A percentile compares a stretch with the other conserved stretches of the same genome.
These are phyloP conservation scores for Daldinia concentrica DNA, from an alignment of 495 filamentous ascomycete genomes.

Conservation along the genomic window DNA sequence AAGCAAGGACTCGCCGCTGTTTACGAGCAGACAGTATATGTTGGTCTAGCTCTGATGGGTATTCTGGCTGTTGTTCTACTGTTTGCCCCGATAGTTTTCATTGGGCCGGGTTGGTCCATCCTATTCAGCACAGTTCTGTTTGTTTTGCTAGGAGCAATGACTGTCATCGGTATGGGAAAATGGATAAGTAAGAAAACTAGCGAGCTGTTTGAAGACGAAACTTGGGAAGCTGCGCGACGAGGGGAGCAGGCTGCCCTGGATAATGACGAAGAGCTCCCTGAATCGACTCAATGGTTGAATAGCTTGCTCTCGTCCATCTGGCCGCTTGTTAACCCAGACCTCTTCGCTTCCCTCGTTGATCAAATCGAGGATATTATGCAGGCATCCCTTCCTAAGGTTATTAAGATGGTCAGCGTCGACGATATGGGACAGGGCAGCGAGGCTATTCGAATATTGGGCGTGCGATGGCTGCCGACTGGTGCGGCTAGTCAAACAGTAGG, in stretches of 20 bases:
- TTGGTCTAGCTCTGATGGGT: constrained; percentile 52
- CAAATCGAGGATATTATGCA: constrained; percentile 79
- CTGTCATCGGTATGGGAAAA: constrained; percentile 56
- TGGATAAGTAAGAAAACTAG: constrained; percentile 64
- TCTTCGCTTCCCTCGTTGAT: constrained; percentile 70
- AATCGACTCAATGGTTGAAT: constrained; percentile 74
- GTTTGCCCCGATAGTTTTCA: constrained; percentile 75
- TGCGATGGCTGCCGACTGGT: constrained; percentile 72
- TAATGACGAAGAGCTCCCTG: constrained; percentile 57
- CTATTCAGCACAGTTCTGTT: constrained; percentile 37
- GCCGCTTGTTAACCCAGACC: constrained; percentile 75
- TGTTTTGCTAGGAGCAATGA: constrained; percentile 39
- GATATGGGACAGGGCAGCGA: constrained; percentile 77
- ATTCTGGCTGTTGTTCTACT: constrained; percentile 36
- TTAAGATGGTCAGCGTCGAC: constrained; percentile 74
- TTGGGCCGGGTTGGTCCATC: constrained; percentile 62
- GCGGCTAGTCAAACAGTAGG: constrained; percentile 67
- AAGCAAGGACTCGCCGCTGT: constrained; percentile 57
- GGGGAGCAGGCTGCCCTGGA: constrained; percentile 53
- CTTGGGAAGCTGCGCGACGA: constrained; percentile 66
- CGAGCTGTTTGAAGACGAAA: constrained; percentile 67
- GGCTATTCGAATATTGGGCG: constrained; percentile 68
- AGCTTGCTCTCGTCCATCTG: constrained; percentile 68
- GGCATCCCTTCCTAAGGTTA: constrained; percentile 67
- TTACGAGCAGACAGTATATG: constrained; percentile 57